Percentiles rank a stretch among this genome's conserved stretches.
phyloP scores from a whole-genome alignment of 1,284 basidiomycete genomes.

The Sanghuangporus sanghuang region DNA sequence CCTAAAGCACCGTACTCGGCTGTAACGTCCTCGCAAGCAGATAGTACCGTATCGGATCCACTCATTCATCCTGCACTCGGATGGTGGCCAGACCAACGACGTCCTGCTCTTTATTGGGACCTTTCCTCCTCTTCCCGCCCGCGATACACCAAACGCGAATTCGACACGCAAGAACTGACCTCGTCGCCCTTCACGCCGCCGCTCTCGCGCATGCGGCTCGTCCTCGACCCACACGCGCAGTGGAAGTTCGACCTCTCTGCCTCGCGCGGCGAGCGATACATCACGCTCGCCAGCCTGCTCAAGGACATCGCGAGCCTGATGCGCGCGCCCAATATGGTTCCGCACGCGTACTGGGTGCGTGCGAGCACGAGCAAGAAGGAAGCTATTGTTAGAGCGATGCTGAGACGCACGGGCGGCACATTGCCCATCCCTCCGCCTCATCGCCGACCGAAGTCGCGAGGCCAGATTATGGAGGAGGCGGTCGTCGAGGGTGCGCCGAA shows the following conservation, averaged over 20 bases:
- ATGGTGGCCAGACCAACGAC: constrained; percentile 13
- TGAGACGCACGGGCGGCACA: not conserved
- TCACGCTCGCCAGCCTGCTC: constrained; percentile 5
- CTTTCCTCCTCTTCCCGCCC: not conserved
- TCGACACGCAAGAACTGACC: constrained; percentile 2
- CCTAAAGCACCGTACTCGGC: not conserved
- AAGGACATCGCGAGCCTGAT: constrained; percentile 4
- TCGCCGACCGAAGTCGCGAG: not conserved
- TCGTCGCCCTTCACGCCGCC: constrained; percentile 11
- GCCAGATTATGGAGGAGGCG: constrained; percentile 10
- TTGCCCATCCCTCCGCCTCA: not conserved
- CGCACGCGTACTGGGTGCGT: constrained; percentile 6
- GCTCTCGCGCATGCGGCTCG: constrained; percentile 4
- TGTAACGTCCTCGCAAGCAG: not conserved
- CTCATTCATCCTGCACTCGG: constrained; percentile 15
- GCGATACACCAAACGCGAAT: constrained; percentile 3
- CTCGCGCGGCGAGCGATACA: not conserved
- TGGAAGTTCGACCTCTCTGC: constrained; percentile 11
- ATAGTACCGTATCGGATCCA: constrained; percentile 8
- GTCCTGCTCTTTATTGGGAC: constrained; percentile 10
- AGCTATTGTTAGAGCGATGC: not conserved
- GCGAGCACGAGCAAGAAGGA: not conserved
- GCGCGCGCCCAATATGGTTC: constrained; percentile 6
- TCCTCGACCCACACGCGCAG: not conserved
- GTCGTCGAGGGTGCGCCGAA: constrained; percentile 3